Conservation (phyloP, 2,329 filamentous ascomycete species). For the Graphiopsis chlorocephala region DNA sequence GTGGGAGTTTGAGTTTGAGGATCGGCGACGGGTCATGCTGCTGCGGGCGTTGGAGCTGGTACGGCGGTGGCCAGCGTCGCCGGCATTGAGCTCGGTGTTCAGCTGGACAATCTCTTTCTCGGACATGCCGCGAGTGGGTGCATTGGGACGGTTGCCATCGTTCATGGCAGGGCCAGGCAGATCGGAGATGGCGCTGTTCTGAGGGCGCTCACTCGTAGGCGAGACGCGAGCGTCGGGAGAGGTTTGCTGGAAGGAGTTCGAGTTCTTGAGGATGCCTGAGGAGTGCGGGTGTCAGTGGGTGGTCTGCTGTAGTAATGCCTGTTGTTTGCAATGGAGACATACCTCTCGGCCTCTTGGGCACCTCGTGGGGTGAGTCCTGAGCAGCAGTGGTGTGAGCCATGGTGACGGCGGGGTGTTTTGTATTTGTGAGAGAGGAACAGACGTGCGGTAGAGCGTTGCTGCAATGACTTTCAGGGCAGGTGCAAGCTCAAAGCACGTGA, state of each 20-base stretch:
- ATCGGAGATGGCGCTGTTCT: constrained; percentile 10
- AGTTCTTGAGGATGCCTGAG: constrained; percentile 91
- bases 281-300: constrained; percentile 5
- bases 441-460: not conserved
- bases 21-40: constrained; percentile 70
- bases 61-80: constrained; percentile 67
- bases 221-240: constrained; percentile 46
- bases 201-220: constrained; percentile 40
- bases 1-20: constrained; percentile 45
- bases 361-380: constrained; percentile 29
- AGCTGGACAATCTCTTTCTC: constrained; percentile 89
- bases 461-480: not conserved
- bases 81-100: constrained; percentile 93
- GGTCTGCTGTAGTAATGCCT: not conserved
- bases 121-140: constrained; percentile 52
- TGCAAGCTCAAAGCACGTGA: not conserved
- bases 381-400: constrained; percentile 31
- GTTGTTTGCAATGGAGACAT: constrained; percentile 1
- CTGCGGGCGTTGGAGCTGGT: constrained; percentile 74
- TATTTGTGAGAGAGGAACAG: not conserved
- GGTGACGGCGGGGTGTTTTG: constrained; percentile 6
- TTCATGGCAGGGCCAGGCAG: constrained; percentile 32
- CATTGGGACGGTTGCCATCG: constrained; percentile 37
- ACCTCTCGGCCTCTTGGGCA: constrained; percentile 46
- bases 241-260: constrained; percentile 61